phyloP scores from a whole-genome alignment of 345 rosid genomes.

The Psidium guajava region DNA sequence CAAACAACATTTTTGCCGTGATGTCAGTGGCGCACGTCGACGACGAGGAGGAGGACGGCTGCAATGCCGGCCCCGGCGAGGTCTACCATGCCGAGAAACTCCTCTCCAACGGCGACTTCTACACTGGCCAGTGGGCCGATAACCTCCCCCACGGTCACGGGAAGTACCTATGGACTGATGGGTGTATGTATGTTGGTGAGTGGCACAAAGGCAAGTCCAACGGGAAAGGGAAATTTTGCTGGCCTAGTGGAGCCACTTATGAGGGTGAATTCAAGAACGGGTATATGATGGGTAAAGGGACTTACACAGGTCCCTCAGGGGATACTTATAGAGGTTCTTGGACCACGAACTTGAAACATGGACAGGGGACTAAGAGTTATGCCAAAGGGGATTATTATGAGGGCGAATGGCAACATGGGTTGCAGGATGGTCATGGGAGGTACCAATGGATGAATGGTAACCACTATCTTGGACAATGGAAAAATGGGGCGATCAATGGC shows the following conservation, averaged over 20 bases:
- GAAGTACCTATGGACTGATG: conserved; percentile 63
- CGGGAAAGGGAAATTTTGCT: conserved; percentile 56
- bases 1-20: conserved; percentile 17
- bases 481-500: conserved; percentile 40
- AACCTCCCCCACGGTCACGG: conserved; percentile 56
- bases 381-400: conserved; percentile 47
- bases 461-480: conserved; percentile 54
- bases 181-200: conserved; percentile 67
- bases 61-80: conserved; percentile 21
- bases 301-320: conserved; percentile 48
- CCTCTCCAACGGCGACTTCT: conserved; percentile 54
- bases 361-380: conserved; percentile 44
- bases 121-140: conserved; percentile 39
- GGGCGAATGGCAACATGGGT: conserved; percentile 46
- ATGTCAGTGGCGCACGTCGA: conserved; percentile 81
- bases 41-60: conserved; percentile 36
- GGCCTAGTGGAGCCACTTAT: conserved; percentile 72
- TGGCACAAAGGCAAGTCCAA: conserved; percentile 49
- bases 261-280: conserved; percentile 63
- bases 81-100: conserved; percentile 32
- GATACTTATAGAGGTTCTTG: conserved; percentile 55
- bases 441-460: conserved; percentile 60
- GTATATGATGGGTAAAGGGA: conserved; percentile 51
- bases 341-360: conserved; percentile 49
- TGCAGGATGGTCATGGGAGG: conserved; percentile 58